These are phyloP conservation scores for Lactifluus piperatus DNA, from an alignment of 768 basidiomycete genomes.

Conservation along the genomic window DNA sequence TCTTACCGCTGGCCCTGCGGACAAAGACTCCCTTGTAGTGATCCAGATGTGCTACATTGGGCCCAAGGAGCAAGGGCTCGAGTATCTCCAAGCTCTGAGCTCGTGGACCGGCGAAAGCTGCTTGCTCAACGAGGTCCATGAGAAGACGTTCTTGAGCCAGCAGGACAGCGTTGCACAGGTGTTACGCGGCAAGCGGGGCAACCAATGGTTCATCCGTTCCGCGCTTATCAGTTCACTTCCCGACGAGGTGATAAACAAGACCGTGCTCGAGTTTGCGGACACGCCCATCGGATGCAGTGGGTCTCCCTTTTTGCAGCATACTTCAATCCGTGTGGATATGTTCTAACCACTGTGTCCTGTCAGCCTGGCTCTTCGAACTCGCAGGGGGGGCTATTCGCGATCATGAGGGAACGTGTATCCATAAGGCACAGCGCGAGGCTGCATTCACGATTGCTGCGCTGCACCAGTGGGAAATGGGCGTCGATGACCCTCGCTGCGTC, in stretches of 20 bases:
- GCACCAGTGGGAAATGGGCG: conserved; percentile 86
- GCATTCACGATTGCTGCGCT: conserved; percentile 81
- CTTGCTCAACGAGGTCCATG: conserved; percentile 82
- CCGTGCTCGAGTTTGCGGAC: conserved; percentile 70
- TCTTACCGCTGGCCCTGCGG: conserved; percentile 81
- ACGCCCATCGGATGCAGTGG: conserved; percentile 88
- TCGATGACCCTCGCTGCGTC: conserved; percentile 74
- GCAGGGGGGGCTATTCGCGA: conserved; percentile 75
- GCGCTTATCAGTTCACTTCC: conserved; percentile 75
- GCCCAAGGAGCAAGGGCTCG: conserved; percentile 57
- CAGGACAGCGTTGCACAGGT: conserved; percentile 91
- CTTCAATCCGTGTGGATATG: background rate
- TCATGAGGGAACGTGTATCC: conserved; percentile 64
- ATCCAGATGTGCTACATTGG: conserved; percentile 91
- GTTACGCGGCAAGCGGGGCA: conserved; percentile 70
- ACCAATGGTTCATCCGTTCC: conserved; percentile 90
- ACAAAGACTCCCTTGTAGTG: conserved; percentile 77
- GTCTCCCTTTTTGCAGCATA: conserved; percentile 31
- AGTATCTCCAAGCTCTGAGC: conserved; percentile 75
- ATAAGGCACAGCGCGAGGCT: conserved; percentile 70
- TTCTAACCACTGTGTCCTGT: background rate
- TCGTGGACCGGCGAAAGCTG: conserved; percentile 87
- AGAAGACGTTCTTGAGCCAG: conserved; percentile 83
- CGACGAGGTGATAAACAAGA: conserved; percentile 79
- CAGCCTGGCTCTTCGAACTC: conserved; percentile 90